A percentile compares a stretch with the other conserved stretches of the same genome.
Conservation (phyloP, 441 rosid species). For the Corymbia citriodora region DNA sequence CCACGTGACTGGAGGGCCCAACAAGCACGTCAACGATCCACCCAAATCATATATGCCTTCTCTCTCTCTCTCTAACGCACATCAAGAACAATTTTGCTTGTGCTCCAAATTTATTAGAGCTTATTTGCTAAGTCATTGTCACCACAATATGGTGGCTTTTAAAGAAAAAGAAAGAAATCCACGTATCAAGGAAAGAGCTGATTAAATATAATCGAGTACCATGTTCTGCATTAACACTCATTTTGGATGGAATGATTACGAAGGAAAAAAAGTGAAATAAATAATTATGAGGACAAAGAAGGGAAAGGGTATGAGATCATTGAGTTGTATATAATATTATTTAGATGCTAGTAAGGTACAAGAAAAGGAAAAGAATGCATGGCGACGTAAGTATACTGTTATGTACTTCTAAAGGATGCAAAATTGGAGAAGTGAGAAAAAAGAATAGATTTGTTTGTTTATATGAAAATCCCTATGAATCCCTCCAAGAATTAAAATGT, state of each 20-base stretch:
- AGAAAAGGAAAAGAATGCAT: not conserved
- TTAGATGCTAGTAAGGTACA: not conserved
- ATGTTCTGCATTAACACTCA: not conserved
- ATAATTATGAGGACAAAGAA: not conserved
- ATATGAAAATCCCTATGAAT: not conserved
- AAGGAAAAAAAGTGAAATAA: not conserved
- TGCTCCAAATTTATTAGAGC: not conserved
- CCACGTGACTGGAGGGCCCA: not conserved
- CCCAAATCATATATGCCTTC: not conserved
- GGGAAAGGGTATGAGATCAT: not conserved
- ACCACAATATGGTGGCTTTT: not conserved
- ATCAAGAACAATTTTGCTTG: not conserved
- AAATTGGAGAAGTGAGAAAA: not conserved
- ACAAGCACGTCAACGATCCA: not conserved
- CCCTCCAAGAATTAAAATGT: not conserved
- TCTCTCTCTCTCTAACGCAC: not conserved
- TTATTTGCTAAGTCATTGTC: not conserved
- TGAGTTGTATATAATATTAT: not conserved
- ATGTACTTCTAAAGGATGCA: not conserved
- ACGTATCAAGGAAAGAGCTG: not conserved
- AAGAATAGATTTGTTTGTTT: not conserved
- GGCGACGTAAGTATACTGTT: not conserved
- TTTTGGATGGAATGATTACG: not conserved
- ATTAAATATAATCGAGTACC: not conserved
- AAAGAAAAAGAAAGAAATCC: not conserved